phyloP scores from a whole-genome alignment of 768 basidiomycete species.

The Tylopilus subfusipes region DNA sequence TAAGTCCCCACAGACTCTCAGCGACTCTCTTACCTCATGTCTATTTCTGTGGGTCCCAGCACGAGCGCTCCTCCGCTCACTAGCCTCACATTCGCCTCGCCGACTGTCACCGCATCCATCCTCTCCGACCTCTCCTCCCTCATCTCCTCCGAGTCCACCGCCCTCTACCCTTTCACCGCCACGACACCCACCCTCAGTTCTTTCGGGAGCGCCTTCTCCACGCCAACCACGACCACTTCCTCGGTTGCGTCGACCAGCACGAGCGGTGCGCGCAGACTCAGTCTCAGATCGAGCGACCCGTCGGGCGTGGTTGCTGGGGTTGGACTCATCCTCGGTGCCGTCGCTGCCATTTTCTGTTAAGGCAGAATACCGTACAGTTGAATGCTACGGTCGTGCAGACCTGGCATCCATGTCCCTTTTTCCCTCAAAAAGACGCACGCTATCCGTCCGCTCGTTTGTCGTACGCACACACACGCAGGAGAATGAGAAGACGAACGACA shows the following conservation, averaged over 20 bases:
- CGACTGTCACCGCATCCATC: slow-evolving; percentile 11
- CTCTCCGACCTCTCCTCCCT: slow-evolving; percentile 24
- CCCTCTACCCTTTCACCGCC: slow-evolving; percentile 5
- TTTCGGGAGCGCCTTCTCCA: background rate
- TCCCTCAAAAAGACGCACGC: too few relatives aligned
- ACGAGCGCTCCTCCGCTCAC: slow-evolving; percentile 21
- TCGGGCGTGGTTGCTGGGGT: background rate
- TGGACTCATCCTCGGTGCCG: background rate
- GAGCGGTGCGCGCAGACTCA: background rate
- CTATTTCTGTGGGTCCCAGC: too few relatives aligned
- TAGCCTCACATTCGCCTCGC: slow-evolving; percentile 23
- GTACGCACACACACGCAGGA: background rate
- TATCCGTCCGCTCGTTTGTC: too few relatives aligned
- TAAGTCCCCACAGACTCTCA: background rate
- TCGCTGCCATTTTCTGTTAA: background rate
- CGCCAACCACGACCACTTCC: background rate
- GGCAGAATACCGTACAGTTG: background rate
- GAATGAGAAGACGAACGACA: background rate
- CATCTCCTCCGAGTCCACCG: slow-evolving; percentile 26
- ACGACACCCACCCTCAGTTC: background rate
- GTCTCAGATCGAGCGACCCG: background rate
- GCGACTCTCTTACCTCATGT: background rate
- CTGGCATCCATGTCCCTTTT: background rate
- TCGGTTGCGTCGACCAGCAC: background rate
- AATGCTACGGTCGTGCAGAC: background rate